Base-by-base conservation (phyloP, 176 grass and related monocot species). In the Carex scoparia region DNA sequence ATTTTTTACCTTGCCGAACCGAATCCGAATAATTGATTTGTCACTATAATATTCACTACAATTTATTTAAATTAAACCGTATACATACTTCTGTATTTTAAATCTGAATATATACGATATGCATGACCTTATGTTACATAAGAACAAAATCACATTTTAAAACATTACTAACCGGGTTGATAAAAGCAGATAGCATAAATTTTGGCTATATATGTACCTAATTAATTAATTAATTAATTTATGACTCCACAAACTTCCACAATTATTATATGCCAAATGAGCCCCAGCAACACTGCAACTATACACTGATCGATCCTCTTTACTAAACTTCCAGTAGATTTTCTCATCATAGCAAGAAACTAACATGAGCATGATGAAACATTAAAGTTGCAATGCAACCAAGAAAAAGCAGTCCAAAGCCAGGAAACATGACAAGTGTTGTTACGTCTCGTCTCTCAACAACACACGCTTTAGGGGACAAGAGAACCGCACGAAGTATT, bases 341-440 rank as follows among this genome's bases (percentile, higher is more conserved):
- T 75, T 77, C 5, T 72, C 68, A 74, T 84, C 48, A 70, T 84
- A 58, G 14, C 62, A 84, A 7, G 9, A 74, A 73, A 72, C 27
- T 18, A 79, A 58, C 53, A 58, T 37, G 53, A 79, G 28, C 51
- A 66, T 44, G 60, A 28, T 71, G 11, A 49, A 49, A 10, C 1
- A 49, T 5, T 10, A 49, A 49, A 42, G 35, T 75, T 75, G 40
- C 15, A 14, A 61, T 19, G 11, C 32, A 57, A 61, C 46, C 55
- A 61, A 74, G 82, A 72, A 73, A 65, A 77, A 73, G 49, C 51
- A 62, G 16, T 5, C 66, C 31, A 72, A 61, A 72, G 65, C 48
- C 82, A 72, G 54, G 84, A 85, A 85, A 85, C 84, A 77, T 77
- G 70, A 83, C 62, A 83, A 54, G 63, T 83, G 56, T 69, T n/a